Evolutionary conservation across 352 stramenopile genomes (phyloP).

Genomic region (Aphanomyces euteiches): DNA sequence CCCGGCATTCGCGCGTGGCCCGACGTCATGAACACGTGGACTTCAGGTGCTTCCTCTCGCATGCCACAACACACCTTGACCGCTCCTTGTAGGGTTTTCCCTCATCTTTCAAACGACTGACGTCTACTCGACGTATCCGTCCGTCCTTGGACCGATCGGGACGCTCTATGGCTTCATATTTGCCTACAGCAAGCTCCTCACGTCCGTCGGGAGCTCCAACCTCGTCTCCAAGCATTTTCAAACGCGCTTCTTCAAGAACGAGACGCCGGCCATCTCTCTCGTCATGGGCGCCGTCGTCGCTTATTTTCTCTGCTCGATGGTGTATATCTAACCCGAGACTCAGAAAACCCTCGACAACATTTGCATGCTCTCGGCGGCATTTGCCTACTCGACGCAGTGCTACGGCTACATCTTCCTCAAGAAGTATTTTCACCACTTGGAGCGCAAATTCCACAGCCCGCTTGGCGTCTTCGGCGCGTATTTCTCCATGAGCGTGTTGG

Average conservation of each 20-base stretch:
- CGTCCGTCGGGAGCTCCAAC: conserved; percentile 41
- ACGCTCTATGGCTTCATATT: conserved; percentile 53
- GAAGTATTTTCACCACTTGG: conserved; percentile 45
- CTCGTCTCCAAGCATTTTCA: conserved; percentile 35
- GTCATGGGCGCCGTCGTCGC: neutral
- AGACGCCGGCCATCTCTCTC: neutral
- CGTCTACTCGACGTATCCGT: conserved; percentile 34
- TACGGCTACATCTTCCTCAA: conserved; percentile 36
- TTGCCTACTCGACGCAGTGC: conserved; percentile 33
- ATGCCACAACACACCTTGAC: too few relatives aligned
- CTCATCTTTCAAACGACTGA: conserved; percentile 35
- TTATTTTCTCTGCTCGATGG: conserved; percentile 28
- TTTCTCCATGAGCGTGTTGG: conserved; percentile 32
- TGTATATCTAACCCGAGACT: conserved; percentile 22
- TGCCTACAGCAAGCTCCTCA: conserved; percentile 51
- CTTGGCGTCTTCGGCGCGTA: conserved; percentile 32
- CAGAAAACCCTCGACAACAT: conserved; percentile 14
- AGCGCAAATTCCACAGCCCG: conserved; percentile 37
- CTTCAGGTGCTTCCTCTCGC: neutral
- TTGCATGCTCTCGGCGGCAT: conserved; percentile 28
- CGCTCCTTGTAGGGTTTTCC: conserved; percentile 27
- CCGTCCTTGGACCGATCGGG: conserved; percentile 42
- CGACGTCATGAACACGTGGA: neutral
- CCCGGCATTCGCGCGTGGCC: neutral
- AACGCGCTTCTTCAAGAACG: neutral